Percentiles rank a stretch among this genome's conserved stretches.
These are phyloP conservation scores for Wickerhamomyces kurtzmanii DNA, from an alignment of 805 yeast genomes.

Conservation along the genomic window DNA sequence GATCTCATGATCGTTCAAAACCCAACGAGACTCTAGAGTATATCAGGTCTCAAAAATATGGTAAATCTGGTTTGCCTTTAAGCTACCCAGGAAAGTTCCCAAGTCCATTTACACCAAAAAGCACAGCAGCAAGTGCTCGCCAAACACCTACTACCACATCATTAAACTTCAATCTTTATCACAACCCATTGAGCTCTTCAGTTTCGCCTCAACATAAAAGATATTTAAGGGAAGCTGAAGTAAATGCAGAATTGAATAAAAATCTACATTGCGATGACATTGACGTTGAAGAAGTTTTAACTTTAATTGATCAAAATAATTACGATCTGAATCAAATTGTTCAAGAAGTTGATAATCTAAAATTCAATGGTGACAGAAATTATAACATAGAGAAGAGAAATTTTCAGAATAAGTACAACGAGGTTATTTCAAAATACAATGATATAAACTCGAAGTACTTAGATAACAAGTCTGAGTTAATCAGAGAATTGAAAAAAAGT, in stretches of 20 bases:
- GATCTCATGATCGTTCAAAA: neutral
- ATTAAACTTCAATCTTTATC: slow-evolving; percentile 3
- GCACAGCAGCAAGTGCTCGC: too few relatives aligned
- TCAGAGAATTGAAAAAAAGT: slow-evolving; percentile 21
- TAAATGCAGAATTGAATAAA: slow-evolving; percentile 9
- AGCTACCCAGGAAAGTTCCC: slow-evolving; percentile 18
- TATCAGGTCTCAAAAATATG: neutral
- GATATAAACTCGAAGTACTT: too few relatives aligned
- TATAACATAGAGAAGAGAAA: slow-evolving; percentile 5
- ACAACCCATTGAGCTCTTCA: slow-evolving; percentile 7
- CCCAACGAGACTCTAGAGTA: neutral
- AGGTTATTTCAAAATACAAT: too few relatives aligned
- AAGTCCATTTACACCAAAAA: slow-evolving; percentile 6
- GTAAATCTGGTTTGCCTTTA: slow-evolving; percentile 8
- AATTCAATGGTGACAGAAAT: slow-evolving; percentile 5
- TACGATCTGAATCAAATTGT: slow-evolving; percentile 14
- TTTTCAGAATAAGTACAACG: too few relatives aligned
- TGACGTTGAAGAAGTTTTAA: slow-evolving; percentile 6
- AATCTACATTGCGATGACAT: neutral
- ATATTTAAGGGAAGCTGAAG: slow-evolving; percentile 11
- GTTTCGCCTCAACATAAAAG: too few relatives aligned
- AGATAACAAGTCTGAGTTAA: slow-evolving; percentile 19
- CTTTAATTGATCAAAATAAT: slow-evolving; percentile 16
- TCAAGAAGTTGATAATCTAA: slow-evolving; percentile 11
- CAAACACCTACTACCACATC: too few relatives aligned